These are phyloP conservation scores for Cerrena zonata DNA, from an alignment of 1,284 basidiomycete species.

Conservation along the genomic window DNA sequence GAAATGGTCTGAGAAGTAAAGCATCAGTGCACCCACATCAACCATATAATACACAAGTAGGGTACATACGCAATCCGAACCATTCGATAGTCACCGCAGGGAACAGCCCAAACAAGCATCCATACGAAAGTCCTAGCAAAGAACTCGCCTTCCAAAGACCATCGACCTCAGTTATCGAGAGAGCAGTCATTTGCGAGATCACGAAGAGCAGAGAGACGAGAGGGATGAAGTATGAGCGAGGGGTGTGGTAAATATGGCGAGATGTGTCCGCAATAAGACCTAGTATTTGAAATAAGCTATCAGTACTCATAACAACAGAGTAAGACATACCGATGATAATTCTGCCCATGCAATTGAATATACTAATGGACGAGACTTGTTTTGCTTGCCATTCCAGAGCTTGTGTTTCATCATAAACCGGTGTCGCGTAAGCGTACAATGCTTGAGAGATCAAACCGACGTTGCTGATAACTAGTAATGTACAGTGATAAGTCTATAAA, in stretches of 20 bases:
- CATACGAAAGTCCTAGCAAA: slow-evolving; percentile 70
- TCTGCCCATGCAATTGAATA: slow-evolving; percentile 81
- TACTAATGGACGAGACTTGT: slow-evolving; percentile 80
- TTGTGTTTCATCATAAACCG: slow-evolving; percentile 56
- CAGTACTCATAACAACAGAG: neutral
- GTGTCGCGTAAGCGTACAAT: slow-evolving; percentile 64
- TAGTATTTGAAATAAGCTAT: slow-evolving; percentile 18
- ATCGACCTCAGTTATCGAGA: slow-evolving; percentile 52
- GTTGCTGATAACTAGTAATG: slow-evolving; percentile 78
- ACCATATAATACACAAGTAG: slow-evolving; percentile 3
- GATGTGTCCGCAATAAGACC: slow-evolving; percentile 71
- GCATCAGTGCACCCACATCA: neutral
- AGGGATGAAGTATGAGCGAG: slow-evolving; percentile 69
- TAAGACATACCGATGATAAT: slow-evolving; percentile 64
- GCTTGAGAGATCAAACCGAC: slow-evolving; percentile 89
- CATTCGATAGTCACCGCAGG: slow-evolving; percentile 79
- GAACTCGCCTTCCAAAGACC: slow-evolving; percentile 74
- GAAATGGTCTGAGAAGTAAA: slow-evolving; percentile 48
- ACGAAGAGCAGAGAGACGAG: slow-evolving; percentile 65
- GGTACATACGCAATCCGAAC: slow-evolving; percentile 70
- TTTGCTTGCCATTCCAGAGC: slow-evolving; percentile 76
- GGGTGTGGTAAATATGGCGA: slow-evolving; percentile 53
- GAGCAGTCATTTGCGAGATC: slow-evolving; percentile 60
- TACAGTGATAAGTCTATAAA: too few species aligned
- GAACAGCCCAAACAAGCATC: slow-evolving; percentile 70